Conservation (phyloP, 2,329 filamentous ascomycete species). For the Pseudogymnoascus sp. region DNA sequence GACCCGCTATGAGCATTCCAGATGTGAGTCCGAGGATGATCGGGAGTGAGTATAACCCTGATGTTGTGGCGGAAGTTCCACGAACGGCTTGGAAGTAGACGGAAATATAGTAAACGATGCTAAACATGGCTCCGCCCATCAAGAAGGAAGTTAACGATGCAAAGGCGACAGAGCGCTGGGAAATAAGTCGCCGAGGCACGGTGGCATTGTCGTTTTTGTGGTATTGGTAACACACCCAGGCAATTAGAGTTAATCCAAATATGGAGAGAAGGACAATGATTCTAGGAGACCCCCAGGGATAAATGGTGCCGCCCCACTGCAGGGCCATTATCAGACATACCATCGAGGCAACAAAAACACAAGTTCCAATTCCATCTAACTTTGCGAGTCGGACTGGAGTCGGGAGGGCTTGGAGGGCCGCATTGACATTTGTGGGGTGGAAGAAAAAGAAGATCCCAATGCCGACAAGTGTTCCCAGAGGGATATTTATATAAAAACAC, state of each 20-base stretch:
- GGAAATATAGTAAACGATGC: slow-evolving; percentile 33
- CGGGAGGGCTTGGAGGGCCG: slow-evolving; percentile 30
- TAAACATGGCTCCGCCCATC: slow-evolving; percentile 25
- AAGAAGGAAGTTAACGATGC: slow-evolving; percentile 28
- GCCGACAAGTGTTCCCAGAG: slow-evolving; percentile 30
- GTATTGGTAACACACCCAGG: slow-evolving; percentile 18
- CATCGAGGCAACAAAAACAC: slow-evolving; percentile 22
- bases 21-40: slow-evolving; percentile 26
- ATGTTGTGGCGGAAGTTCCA: slow-evolving; percentile 32
- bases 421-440: slow-evolving; percentile 26
- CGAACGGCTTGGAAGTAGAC: slow-evolving; percentile 40
- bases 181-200: slow-evolving; percentile 30
- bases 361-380: slow-evolving; percentile 33
- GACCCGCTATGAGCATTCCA: slow-evolving; percentile 25
- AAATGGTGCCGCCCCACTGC: slow-evolving; percentile 37
- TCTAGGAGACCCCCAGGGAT: slow-evolving; percentile 28
- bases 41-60: slow-evolving; percentile 30
- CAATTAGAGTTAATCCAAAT: slow-evolving; percentile 16
- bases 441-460: slow-evolving; percentile 33
- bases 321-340: slow-evolving; percentile 29
- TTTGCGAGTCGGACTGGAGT: slow-evolving; percentile 39
- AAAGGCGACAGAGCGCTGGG: slow-evolving; percentile 27
- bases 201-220: slow-evolving; percentile 29
- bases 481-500: slow-evolving; percentile 32
- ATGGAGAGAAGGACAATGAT: slow-evolving; percentile 30